Evolutionary conservation across 352 stramenopile species (phyloP).

Genomic region (Pythium dissotocum): DNA sequence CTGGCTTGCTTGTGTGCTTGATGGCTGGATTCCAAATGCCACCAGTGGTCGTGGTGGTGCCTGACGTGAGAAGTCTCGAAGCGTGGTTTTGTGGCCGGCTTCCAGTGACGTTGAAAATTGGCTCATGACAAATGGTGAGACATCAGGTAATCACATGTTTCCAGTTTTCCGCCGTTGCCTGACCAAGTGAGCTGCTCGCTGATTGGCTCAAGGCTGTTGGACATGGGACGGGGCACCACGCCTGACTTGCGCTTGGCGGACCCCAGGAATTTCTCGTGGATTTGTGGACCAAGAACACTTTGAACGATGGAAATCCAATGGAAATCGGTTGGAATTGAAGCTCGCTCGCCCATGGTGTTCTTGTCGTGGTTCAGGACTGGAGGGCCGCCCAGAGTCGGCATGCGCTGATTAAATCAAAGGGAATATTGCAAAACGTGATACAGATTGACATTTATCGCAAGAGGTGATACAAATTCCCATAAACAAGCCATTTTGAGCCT

Average conservation of each 20-base stretch:
- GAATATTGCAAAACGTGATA: too few species aligned
- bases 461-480: too few species aligned
- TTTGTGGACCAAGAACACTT: too few species aligned
- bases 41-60: not conserved
- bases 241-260: not conserved
- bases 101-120: not conserved
- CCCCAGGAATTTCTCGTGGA: not conserved
- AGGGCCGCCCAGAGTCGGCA: too few species aligned
- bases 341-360: too few species aligned
- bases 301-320: too few species aligned
- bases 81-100: not conserved
- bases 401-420: too few species aligned
- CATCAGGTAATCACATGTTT: not conserved
- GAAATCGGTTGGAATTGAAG: too few species aligned
- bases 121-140: not conserved
- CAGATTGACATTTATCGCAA: too few species aligned
- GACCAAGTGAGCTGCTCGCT: slow-evolving; percentile 15
- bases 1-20: not conserved
- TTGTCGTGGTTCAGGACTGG: too few species aligned
- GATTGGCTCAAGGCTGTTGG: slow-evolving; percentile 5
- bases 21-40: slow-evolving; percentile 9
- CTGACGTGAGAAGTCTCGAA: too few species aligned
- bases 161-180: slow-evolving; percentile 15
- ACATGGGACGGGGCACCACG: not conserved
- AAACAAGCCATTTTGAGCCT: too few species aligned